A percentile compares a stretch with the other conserved stretches of the same genome.
These are phyloP conservation scores for Flammula alnicola DNA, from an alignment of 1,284 basidiomycete species.

Conservation along the genomic window DNA sequence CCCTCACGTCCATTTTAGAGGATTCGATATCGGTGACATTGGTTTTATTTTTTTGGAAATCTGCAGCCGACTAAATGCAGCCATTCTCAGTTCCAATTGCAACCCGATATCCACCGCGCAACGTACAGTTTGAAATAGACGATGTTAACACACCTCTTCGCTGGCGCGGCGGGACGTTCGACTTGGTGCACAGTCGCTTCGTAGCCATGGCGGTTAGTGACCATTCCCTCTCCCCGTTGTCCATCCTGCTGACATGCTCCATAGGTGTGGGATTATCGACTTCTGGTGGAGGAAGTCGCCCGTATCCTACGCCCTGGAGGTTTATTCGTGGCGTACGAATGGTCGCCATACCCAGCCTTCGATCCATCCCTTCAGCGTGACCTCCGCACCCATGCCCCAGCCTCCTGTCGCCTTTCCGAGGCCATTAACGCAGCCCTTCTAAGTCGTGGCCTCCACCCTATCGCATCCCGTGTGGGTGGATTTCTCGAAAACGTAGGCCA, in stretches of 20 bases:
- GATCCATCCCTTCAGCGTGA: conserved; percentile 36
- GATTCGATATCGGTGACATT: conserved; percentile 70
- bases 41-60: conserved; percentile 4
- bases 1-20: conserved; percentile 64
- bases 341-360: conserved; percentile 49
- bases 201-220: conserved; percentile 64
- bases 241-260: conserved; percentile 5
- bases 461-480: conserved; percentile 38
- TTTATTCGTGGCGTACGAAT: conserved; percentile 68
- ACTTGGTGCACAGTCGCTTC: conserved; percentile 66
- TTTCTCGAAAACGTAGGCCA: conserved; percentile 38
- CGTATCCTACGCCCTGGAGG: conserved; percentile 68
- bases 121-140: conserved; percentile 67
- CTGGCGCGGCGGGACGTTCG: conserved; percentile 55
- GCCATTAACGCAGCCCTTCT: conserved; percentile 44
- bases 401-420: conserved; percentile 46
- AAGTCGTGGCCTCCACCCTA: conserved; percentile 38
- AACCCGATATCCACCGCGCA: conserved; percentile 58
- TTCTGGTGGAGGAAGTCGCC: conserved; percentile 56
- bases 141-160: conserved; percentile 57
- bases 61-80: conserved; percentile 8
- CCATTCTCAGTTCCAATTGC: conserved; percentile 62
- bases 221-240: conserved; percentile 3
- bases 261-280: conserved; percentile 55
- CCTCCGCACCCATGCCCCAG: conserved; percentile 42